These are phyloP conservation scores for Suhomyces kilbournensis DNA, from an alignment of 805 yeast species.

Conservation along the genomic window DNA sequence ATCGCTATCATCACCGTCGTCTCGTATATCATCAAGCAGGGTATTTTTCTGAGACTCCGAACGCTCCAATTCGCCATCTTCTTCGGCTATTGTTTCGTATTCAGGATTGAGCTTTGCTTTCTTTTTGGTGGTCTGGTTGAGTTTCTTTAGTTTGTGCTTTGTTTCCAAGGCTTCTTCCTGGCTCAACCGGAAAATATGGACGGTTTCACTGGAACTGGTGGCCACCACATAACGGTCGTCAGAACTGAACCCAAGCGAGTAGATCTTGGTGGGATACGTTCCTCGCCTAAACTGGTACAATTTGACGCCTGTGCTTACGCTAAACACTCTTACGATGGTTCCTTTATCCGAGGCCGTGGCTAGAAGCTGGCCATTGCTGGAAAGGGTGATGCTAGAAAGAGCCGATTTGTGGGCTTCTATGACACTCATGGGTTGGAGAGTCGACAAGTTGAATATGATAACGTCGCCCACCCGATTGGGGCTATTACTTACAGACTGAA, in stretches of 20 bases:
- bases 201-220: slow-evolving; percentile 85
- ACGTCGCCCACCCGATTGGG: slow-evolving; percentile 63
- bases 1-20: slow-evolving; percentile 15
- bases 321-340: slow-evolving; percentile 80
- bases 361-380: slow-evolving; percentile 70
- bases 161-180: slow-evolving; percentile 43
- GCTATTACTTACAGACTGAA: slow-evolving; percentile 38
- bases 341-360: slow-evolving; percentile 93
- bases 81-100: slow-evolving; percentile 29
- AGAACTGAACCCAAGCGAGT: slow-evolving; percentile 69
- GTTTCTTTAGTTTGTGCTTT: slow-evolving; percentile 31
- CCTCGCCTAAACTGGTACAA: slow-evolving; percentile 80
- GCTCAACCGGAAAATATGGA: slow-evolving; percentile 82
- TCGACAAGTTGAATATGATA: slow-evolving; percentile 72
- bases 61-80: slow-evolving; percentile 14
- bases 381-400: slow-evolving; percentile 63
- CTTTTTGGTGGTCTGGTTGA: slow-evolving; percentile 8
- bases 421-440: slow-evolving; percentile 72
- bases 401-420: slow-evolving; percentile 85
- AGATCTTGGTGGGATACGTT: slow-evolving; percentile 77
- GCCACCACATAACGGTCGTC: slow-evolving; percentile 75
- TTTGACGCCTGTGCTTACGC: slow-evolving; percentile 59
- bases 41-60: slow-evolving; percentile 15
- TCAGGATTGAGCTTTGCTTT: slow-evolving; percentile 10
- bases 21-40: slow-evolving; percentile 11